Percentiles rank a stretch among this genome's conserved stretches.
Conservation (phyloP, 2,329 filamentous ascomycete genomes). For the Ophiosphaerella narmari region DNA sequence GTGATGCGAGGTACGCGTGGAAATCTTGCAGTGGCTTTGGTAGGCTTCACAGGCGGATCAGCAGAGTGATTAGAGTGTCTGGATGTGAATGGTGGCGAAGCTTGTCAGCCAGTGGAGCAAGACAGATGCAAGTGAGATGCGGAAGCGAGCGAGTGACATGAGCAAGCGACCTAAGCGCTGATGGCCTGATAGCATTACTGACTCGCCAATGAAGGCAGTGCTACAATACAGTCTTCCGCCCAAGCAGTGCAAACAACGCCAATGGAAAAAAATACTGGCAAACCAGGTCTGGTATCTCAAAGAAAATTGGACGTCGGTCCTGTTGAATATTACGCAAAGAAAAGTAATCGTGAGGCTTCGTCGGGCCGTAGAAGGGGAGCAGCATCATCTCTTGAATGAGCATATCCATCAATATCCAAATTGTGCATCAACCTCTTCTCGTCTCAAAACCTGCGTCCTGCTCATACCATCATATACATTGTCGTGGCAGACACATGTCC, state of each 20-base stretch:
- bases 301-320: slow-evolving; percentile 6
- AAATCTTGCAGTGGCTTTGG: no score
- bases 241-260: slow-evolving; percentile 2
- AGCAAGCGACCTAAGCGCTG: slow-evolving; percentile 17
- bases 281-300: slow-evolving; percentile 11
- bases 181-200: slow-evolving; percentile 11
- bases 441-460: not conserved
- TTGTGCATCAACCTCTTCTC: not conserved
- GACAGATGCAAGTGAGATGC: not conserved
- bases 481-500: slow-evolving; percentile 28
- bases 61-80: not conserved
- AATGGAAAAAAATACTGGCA: not conserved
- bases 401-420: not conserved
- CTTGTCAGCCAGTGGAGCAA: not conserved
- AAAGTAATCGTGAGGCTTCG: slow-evolving; percentile 4
- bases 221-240: slow-evolving; percentile 8
- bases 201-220: slow-evolving; percentile 15
- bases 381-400: slow-evolving; percentile 20
- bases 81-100: not conserved
- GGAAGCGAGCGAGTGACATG: not conserved
- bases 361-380: not conserved
- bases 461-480: slow-evolving; percentile 21
- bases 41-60: no score
- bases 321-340: slow-evolving; percentile 15
- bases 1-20: slow-evolving; percentile 1